A percentile compares a stretch with the other conserved stretches of the same genome.
Evolutionary conservation across 2,329 filamentous ascomycete genomes (phyloP).

Genomic region (Cladosporium sp.): DNA sequence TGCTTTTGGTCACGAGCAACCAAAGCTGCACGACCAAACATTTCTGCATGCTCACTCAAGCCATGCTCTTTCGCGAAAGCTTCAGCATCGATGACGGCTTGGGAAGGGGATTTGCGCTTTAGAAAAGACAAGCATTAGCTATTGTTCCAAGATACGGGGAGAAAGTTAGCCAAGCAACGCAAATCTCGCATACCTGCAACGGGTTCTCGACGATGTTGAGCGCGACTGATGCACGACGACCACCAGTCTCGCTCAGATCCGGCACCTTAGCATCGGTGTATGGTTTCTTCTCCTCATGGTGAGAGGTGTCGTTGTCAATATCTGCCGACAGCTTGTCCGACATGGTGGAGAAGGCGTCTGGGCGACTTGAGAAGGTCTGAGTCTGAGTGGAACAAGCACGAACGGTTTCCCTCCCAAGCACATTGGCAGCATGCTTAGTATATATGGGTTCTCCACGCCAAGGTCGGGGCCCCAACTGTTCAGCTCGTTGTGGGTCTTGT

Average conservation of each 20-base stretch:
- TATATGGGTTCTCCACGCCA: conserved; percentile 10
- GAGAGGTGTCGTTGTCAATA: conserved; percentile 1
- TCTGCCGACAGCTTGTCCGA: conserved; percentile 12
- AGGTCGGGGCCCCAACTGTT: conserved; percentile 6
- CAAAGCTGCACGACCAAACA: conserved; percentile 50
- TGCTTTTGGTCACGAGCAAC: conserved; percentile 65
- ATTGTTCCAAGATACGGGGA: background rate
- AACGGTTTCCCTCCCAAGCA: conserved; percentile 1
- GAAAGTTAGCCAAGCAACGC: background rate
- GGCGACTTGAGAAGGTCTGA: conserved; percentile 1
- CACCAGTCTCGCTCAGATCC: conserved; percentile 8
- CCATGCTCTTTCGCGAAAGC: conserved; percentile 30
- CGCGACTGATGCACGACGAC: conserved; percentile 38
- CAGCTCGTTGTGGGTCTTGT: conserved; percentile 9
- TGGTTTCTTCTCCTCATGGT: conserved; percentile 1
- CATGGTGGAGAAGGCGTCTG: conserved; percentile 6
- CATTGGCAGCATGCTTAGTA: conserved; percentile 12
- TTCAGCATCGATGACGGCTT: conserved; percentile 32
- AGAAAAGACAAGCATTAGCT: conserved; percentile 6
- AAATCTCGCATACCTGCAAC: conserved; percentile 32
- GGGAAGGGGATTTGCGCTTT: conserved; percentile 31
- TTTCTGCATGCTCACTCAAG: conserved; percentile 35
- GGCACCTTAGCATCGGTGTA: background rate
- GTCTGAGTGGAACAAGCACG: conserved; percentile 1
- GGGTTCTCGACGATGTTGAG: conserved; percentile 47